Evolutionary conservation across 2,329 filamentous ascomycete genomes (phyloP).

Genomic region (Gyromitra esculenta): DNA sequence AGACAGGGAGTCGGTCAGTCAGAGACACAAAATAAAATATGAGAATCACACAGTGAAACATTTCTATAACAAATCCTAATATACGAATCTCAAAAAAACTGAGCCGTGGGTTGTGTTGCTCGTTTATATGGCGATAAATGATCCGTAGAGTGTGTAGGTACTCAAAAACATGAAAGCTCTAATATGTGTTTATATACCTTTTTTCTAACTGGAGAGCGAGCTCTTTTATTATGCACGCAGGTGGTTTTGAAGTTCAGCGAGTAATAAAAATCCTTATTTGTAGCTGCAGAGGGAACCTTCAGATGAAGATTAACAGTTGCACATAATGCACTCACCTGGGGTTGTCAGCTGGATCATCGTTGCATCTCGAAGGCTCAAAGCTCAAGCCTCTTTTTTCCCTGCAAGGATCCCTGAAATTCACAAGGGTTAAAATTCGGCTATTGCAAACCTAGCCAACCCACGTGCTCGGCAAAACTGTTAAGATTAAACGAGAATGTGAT

Average conservation of each 20-base stretch:
- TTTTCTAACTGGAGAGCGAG: neutral
- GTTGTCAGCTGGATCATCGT: slow-evolving; percentile 27
- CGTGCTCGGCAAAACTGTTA: neutral
- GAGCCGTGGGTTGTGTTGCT: slow-evolving; percentile 8
- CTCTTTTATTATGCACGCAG: neutral
- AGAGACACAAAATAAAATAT: neutral
- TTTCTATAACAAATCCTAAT: neutral
- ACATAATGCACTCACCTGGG: neutral
- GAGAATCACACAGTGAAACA: neutral
- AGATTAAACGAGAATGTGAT: slow-evolving; percentile 10
- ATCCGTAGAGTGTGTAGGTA: neutral
- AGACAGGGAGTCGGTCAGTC: neutral
- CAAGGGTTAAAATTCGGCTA: slow-evolving; percentile 13
- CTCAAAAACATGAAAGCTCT: neutral
- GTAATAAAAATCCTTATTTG: neutral
- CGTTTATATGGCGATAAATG: neutral
- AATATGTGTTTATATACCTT: neutral
- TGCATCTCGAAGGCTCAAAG: slow-evolving; percentile 9
- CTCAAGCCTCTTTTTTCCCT: neutral
- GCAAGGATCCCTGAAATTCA: neutral
- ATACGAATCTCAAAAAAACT: neutral
- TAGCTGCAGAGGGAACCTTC: neutral
- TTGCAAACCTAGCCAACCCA: neutral
- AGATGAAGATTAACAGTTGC: neutral
- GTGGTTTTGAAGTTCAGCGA: neutral